Conservation (phyloP, 2,329 filamentous ascomycete genomes). For the Furcasterigmium sp. region DNA sequence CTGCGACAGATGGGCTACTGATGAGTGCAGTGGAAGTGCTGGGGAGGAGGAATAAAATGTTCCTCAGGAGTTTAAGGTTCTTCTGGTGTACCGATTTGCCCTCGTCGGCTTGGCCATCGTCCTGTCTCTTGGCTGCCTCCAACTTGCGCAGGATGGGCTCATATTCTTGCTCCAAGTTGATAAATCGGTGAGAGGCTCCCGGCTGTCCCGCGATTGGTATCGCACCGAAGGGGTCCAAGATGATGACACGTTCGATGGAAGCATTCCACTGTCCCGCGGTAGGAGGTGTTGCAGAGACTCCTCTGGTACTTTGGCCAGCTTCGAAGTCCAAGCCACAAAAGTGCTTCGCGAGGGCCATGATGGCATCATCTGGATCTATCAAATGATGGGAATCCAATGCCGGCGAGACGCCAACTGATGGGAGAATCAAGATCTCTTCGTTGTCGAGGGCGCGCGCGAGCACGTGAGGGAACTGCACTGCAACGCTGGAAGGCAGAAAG, state of each 20-base stretch:
- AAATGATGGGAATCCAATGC: slow-evolving; percentile 31
- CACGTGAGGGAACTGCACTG: slow-evolving; percentile 12
- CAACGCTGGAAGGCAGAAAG: slow-evolving; percentile 10
- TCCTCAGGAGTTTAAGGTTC: slow-evolving; percentile 69
- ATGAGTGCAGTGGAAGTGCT: slow-evolving; percentile 82
- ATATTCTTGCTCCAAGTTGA: slow-evolving; percentile 93
- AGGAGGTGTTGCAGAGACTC: background rate
- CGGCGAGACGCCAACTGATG: slow-evolving; percentile 34
- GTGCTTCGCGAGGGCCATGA: slow-evolving; percentile 72
- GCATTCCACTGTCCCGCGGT: slow-evolving; percentile 38
- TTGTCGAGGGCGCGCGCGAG: slow-evolving; percentile 25
- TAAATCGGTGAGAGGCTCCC: slow-evolving; percentile 49
- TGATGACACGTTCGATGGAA: slow-evolving; percentile 76
- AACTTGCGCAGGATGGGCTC: slow-evolving; percentile 58
- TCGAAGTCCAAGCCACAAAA: slow-evolving; percentile 61
- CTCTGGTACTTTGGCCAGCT: slow-evolving; percentile 16
- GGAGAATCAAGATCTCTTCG: slow-evolving; percentile 30
- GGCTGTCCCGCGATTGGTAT: slow-evolving; percentile 58
- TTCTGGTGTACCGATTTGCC: slow-evolving; percentile 33
- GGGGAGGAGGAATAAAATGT: slow-evolving; percentile 70
- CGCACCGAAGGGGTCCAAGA: slow-evolving; percentile 82
- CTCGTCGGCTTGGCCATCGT: slow-evolving; percentile 1
- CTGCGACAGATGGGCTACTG: slow-evolving; percentile 80
- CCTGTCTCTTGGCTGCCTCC: slow-evolving; percentile 3
- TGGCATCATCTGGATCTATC: slow-evolving; percentile 52